Conservation (phyloP, 192 early-diverging fungal genomes). For the Entomortierella parvispora region DNA sequence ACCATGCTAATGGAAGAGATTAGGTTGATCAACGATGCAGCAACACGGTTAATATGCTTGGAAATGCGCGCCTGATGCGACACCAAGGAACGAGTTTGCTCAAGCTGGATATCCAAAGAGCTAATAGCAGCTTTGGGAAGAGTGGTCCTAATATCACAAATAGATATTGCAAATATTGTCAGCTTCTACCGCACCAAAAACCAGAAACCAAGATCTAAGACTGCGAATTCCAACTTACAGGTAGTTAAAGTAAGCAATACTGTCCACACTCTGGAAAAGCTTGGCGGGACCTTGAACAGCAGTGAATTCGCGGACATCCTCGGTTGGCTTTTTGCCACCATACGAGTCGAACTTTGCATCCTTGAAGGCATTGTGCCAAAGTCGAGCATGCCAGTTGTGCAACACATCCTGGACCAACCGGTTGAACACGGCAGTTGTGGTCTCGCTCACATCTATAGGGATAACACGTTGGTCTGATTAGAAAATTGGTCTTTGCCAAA, state of each 20-base stretch:
- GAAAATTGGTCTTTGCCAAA: no score
- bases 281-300: conserved; percentile 54
- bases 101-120: conserved; percentile 44
- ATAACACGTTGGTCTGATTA: no score
- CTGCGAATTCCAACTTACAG: conserved; percentile 39
- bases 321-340: conserved; percentile 29
- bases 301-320: conserved; percentile 47
- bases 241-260: conserved; percentile 59
- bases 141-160: conserved; percentile 20
- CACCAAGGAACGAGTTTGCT: conserved; percentile 45
- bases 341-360: conserved; percentile 49
- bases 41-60: conserved; percentile 46
- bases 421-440: conserved; percentile 40
- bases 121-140: conserved; percentile 46
- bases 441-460: conserved; percentile 41
- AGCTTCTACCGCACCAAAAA: not conserved
- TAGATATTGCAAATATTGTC: not conserved
- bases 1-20: conserved; percentile 39
- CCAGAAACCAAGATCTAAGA: conserved; percentile 17
- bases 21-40: conserved; percentile 43
- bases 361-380: conserved; percentile 64
- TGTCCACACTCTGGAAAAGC: conserved; percentile 59
- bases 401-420: conserved; percentile 63
- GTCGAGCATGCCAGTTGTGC: conserved; percentile 60
- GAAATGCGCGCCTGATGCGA: conserved; percentile 38